phyloP scores from a whole-genome alignment of 345 rosid genomes.

The Citrus maxima region DNA sequence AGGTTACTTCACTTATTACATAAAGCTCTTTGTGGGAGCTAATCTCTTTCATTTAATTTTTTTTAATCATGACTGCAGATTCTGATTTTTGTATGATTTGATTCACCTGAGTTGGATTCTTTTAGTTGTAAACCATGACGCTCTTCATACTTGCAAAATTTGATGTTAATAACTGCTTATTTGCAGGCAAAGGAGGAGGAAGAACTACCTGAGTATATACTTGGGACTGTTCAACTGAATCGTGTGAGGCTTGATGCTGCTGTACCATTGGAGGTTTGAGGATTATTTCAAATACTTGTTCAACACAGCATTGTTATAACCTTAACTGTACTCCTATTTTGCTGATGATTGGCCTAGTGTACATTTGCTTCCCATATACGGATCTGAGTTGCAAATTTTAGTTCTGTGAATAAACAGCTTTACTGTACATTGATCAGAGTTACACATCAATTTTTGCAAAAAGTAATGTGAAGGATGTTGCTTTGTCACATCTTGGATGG shows the following conservation, averaged over 20 bases:
- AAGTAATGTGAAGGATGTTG: background rate
- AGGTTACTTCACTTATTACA: background rate
- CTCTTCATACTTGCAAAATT: background rate
- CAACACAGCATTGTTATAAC: background rate
- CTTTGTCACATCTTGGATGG: background rate
- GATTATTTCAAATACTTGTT: background rate
- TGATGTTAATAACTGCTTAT: background rate
- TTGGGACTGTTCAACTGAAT: constrained; percentile 85
- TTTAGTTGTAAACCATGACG: background rate
- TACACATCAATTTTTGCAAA: background rate
- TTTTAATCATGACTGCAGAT: background rate
- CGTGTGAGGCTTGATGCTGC: constrained; percentile 78
- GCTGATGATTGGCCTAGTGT: background rate
- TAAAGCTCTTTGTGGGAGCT: background rate
- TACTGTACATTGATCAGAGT: background rate
- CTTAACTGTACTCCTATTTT: background rate
- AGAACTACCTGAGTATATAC: constrained; percentile 90
- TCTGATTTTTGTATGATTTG: background rate
- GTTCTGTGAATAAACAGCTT: background rate
- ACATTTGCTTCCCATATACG: background rate
- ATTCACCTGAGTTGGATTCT: background rate
- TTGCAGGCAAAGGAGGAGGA: constrained; percentile 77
- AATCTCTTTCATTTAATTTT: background rate
- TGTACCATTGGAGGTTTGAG: constrained; percentile 49
- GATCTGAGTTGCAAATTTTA: background rate